phyloP scores from a whole-genome alignment of 2,329 filamentous ascomycete genomes.

The Seiridium cupressi region DNA sequence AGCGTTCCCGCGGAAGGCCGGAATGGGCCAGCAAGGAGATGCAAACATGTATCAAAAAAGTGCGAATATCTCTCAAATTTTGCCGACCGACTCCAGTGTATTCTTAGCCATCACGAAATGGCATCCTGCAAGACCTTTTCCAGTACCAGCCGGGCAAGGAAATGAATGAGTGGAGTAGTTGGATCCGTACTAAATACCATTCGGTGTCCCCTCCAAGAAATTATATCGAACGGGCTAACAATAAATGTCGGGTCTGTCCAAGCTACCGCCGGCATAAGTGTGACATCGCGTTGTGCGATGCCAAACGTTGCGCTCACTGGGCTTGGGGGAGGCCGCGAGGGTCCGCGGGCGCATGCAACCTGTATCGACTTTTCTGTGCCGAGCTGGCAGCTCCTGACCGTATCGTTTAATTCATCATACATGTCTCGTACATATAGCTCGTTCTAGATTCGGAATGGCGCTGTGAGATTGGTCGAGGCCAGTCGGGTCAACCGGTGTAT shows the following conservation, averaged over 20 bases:
- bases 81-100: constrained; percentile 6
- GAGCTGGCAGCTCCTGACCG: not conserved
- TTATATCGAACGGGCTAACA: too few relatives aligned
- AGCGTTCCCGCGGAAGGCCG: not conserved
- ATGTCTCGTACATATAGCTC: not conserved
- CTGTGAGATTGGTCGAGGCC: not conserved
- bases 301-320: too few relatives aligned
- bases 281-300: too few relatives aligned
- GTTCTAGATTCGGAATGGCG: not conserved
- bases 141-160: not conserved
- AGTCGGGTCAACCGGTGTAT: not conserved
- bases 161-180: not conserved
- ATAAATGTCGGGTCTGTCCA: too few relatives aligned
- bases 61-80: constrained; percentile 2
- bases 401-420: constrained; percentile 1
- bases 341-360: not conserved
- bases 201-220: not conserved
- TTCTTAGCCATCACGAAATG: not conserved
- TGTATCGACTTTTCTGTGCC: not conserved
- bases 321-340: too few relatives aligned
- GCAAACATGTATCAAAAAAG: not conserved
- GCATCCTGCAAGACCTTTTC: not conserved
- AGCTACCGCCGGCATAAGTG: too few relatives aligned
- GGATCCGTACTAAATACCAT: not conserved
- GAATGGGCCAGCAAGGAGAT: not conserved